Base-by-base conservation (phyloP, 441 rosid species). In the Adansonia madagascariensis region DNA sequence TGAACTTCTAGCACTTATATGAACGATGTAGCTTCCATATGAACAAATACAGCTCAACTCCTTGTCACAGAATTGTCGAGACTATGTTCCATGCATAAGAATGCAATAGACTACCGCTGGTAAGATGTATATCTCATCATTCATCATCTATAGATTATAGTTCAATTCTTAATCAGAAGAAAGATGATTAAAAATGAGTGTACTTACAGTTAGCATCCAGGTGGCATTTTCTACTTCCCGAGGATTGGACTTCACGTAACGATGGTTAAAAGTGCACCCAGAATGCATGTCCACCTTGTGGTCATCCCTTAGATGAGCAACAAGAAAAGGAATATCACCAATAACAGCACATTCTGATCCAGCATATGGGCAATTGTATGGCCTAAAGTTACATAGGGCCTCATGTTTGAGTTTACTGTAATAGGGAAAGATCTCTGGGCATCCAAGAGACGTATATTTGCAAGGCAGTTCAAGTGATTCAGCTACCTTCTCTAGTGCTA, bases 221-320 rank as follows among this genome's bases (percentile, higher is more conserved):
- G 95, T 93, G 0, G 97, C 98, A 7, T 93, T 93, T 84, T 93
- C 98, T 17, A 93, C 98, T 84, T 93, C 98, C 5, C 95, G 95
- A 1, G 98, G 98, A 79, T 91, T 93, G 11, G 98, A 88, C 76
- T 93, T 93, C 76, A 93, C 98, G n/a, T 93, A 93, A 27, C 98
- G 97, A 75, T 93, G 98, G 76, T 93, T 93, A 79, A 93, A 93
- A 15, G 95, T 91, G 82, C 88, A 91, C 47, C 98, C 98, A 2
- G 89, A 83, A 79, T 93, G 98, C 97, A 93, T 93, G 80, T 93
- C 98, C 43, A 93, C 98, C 84, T 93, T 93, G 82, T 93, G 98
- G 63, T 90, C 95, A 75, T 93, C 98, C 85, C 90, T 90, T 62
- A 91, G 84, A 88, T 93, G 98, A 4, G 90, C 83, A 27, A 93